These are phyloP conservation scores for Tephrocybe sp. DNA, from an alignment of 768 basidiomycete species.

Conservation along the genomic window DNA sequence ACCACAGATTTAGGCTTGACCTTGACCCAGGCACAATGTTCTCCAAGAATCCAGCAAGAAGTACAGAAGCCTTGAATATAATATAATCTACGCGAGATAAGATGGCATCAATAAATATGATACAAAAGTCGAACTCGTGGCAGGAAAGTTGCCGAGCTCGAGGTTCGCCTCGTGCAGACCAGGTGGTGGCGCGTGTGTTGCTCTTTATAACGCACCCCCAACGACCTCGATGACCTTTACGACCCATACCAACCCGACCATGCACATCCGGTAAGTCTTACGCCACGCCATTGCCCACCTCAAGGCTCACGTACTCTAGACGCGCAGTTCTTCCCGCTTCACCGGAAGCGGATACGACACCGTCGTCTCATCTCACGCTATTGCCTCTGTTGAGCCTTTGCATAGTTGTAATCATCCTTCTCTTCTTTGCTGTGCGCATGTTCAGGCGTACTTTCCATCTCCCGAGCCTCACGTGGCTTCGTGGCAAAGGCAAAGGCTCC, in stretches of 20 bases:
- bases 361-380: conserved; percentile 14
- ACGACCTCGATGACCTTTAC: conserved; percentile 13
- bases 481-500: conserved; percentile 19
- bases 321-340: conserved; percentile 14
- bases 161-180: conserved; percentile 17
- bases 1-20: too few species aligned
- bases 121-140: conserved; percentile 10
- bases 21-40: too few species aligned
- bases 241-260: conserved; percentile 10
- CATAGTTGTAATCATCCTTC: conserved; percentile 13
- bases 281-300: background rate
- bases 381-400: conserved; percentile 18
- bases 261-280: conserved; percentile 15
- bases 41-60: too few species aligned
- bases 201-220: conserved; percentile 12
- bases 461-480: conserved; percentile 18
- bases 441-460: conserved; percentile 16
- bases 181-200: conserved; percentile 14
- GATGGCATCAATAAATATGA: conserved; percentile 11
- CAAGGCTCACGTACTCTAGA: conserved; percentile 9
- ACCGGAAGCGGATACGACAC: conserved; percentile 4
- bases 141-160: background rate
- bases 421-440: conserved; percentile 16
- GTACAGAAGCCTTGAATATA: background rate
- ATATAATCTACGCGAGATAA: conserved; percentile 12